Evolutionary conservation across 495 filamentous ascomycete genomes (phyloP).

Genomic region (Astrothelium macrocarpum): DNA sequence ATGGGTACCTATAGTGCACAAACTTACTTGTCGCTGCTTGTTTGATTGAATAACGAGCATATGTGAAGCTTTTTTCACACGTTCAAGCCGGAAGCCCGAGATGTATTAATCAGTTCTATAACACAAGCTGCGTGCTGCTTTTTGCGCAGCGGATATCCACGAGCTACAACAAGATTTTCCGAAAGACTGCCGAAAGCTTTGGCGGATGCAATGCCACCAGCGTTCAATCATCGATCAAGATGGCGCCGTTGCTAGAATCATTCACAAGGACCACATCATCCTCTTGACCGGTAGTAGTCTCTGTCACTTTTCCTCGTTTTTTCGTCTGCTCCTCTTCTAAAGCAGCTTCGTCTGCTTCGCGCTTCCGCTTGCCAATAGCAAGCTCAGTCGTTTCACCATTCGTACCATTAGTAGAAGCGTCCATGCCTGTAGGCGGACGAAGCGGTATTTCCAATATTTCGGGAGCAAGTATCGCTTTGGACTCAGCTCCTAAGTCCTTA

Average conservation of each 20-base stretch:
- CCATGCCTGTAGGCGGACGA: neutral
- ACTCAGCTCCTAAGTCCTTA: constrained; percentile 30
- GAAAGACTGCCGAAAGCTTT: neutral
- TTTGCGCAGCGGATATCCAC: neutral
- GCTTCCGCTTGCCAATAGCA: constrained; percentile 22
- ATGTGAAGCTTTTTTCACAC: neutral
- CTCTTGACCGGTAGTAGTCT: constrained; percentile 19
- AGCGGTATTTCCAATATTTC: constrained; percentile 42
- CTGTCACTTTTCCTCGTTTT: constrained; percentile 38
- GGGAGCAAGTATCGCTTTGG: constrained; percentile 38
- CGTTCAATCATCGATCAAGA: constrained; percentile 57
- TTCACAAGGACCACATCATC: constrained; percentile 43
- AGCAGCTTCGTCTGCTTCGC: constrained; percentile 32
- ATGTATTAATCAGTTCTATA: neutral
- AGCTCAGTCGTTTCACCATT: constrained; percentile 13
- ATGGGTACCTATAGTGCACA: neutral
- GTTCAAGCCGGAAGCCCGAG: neutral
- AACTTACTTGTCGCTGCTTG: neutral
- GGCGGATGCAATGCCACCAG: neutral
- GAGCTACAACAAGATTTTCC: neutral
- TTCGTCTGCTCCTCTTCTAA: constrained; percentile 34
- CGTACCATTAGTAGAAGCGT: constrained; percentile 23
- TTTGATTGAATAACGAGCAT: neutral
- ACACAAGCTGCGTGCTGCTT: neutral
- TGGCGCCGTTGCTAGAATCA: constrained; percentile 53